These are phyloP conservation scores for Priceomyces medius DNA, from an alignment of 805 yeast species.

Conservation along the genomic window DNA sequence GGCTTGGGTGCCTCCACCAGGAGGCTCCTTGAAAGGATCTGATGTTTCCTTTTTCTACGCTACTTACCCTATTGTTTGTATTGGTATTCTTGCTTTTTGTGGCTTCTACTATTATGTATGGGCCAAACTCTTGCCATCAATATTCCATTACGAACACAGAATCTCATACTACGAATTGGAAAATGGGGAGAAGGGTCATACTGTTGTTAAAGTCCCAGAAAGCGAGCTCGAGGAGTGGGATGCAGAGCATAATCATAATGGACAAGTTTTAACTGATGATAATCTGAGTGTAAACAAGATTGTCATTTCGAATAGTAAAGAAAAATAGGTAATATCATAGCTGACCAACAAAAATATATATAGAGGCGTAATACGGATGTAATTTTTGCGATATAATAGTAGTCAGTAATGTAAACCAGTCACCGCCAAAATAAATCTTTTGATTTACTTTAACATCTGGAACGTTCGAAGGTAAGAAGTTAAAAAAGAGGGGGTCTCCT, in stretches of 20 bases:
- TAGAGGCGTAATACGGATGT: too few species aligned
- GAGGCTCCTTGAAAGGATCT: constrained; percentile 36
- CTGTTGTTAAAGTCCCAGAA: constrained; percentile 33
- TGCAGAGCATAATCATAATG: constrained; percentile 18
- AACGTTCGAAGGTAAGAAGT: too few species aligned
- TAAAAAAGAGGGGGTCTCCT: too few species aligned
- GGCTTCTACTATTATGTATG: constrained; percentile 34
- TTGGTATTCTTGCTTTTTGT: constrained; percentile 34
- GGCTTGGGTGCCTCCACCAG: constrained; percentile 43
- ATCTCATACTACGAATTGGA: constrained; percentile 25
- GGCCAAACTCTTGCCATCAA: constrained; percentile 33
- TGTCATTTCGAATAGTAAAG: background rate
- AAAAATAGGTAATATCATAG: background rate
- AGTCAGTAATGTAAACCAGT: too few species aligned
- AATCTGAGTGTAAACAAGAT: background rate
- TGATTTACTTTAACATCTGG: too few species aligned
- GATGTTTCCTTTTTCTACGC: constrained; percentile 45
- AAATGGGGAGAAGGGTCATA: constrained; percentile 41
- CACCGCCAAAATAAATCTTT: too few species aligned
- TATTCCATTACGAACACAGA: constrained; percentile 33
- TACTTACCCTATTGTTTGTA: constrained; percentile 38
- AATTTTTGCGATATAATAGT: too few species aligned
- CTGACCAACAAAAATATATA: too few species aligned
- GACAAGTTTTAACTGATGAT: background rate
- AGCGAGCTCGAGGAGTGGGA: constrained; percentile 35